Evolutionary conservation across 495 filamentous ascomycete species (phyloP), one percentile per base, ranked within the genome.

Genomic region (Daldinia bambusicola): DNA sequence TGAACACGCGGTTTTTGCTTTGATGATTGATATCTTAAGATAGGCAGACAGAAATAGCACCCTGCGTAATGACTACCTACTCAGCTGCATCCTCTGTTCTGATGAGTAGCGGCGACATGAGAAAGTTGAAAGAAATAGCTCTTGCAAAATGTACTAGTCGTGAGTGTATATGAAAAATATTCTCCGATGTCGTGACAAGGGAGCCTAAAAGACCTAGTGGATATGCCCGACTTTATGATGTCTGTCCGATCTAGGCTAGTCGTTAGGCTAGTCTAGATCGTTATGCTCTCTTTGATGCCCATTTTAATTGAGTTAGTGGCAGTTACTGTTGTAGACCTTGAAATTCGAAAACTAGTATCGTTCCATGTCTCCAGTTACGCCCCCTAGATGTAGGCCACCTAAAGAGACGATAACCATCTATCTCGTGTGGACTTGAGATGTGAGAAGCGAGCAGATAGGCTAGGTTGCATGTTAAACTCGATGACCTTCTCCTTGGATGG

Each of bases 221-320:
- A 16, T 18, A 22, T 48, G 6, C 16, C n/a, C n/a, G n/a, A n/a
- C n/a, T n/a, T n/a, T n/a, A 26, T 26, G 43, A 48, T 7, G 43
- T 48, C 18, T 48, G 22, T 48, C 7, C 20, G 43, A 48, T 48
- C 43, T 16, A 48, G 43, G 43, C 43, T 48, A 48, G 43, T 48
- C 43, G 20, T 18, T 1, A 48, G 16, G 18, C 43, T 48, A 48
- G 43, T 22, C 43, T 48, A 48, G 18, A 48, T 48, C 43, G 43
- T 48, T 48, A 48, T 48, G 43, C 43, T 48, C 18, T 48, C 16
- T 22, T 48, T 22, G 18, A 5, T 48, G 9, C 2, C 43, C 43
- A 13, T 48, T 10, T 22, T 22, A 20, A 10, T 16, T 48, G 12
- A 20, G 20, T 48, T 48, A 9, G 18, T 48, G 20, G 18, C 9